Base-by-base conservation (phyloP, 202 grass and related monocot genomes). In the Miscanthus sacchariflorus region DNA sequence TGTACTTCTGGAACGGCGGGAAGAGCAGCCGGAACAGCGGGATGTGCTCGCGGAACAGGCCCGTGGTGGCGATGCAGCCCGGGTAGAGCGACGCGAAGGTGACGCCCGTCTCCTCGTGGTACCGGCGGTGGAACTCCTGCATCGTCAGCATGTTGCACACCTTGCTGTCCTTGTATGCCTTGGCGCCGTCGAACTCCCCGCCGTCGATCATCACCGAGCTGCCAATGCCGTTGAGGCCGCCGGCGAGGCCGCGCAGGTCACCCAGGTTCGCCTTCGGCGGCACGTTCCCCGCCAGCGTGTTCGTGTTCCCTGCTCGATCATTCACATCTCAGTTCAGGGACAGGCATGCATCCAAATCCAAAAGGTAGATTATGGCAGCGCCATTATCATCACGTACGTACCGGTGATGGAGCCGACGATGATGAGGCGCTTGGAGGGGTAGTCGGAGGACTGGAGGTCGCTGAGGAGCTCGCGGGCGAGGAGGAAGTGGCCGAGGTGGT, bases 161-260 rank as follows among this genome's bases (percentile, higher is more conserved):
- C 86, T 96, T 99, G 91, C 94, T 99, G 91, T 99, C 97, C 86
- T 99, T 99, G 97, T 99, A 99, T 4, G 94, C 97, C 84, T 99
- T 99, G 0, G 97, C 97, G 27, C 97, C 97, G 68, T 99, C 94
- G 81, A 96, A 99, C 71, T 93, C 88, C 17, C 91, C 92, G 19
- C 94, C 96, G 46, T 99, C 97, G 73, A 99, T 95, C 97, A 99
- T 99, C 27, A 87, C 86, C 21, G 94, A 95, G 30, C 90, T 76
- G 1, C 86, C 91, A 14, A 90, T 25, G 45, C 92, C 91, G 63
- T 92, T 95, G 58, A 99, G 84, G 0, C 94, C 97, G 3, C 78
- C 88, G 4, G 94, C 91, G 5, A 99, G 94, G 2, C 97, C 97
- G 14, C 97, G 43, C 18, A 93, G 82, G 88, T 99, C 97, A 0